phyloP scores from a whole-genome alignment of 345 rosid genomes.

The Brassica carinata region DNA sequence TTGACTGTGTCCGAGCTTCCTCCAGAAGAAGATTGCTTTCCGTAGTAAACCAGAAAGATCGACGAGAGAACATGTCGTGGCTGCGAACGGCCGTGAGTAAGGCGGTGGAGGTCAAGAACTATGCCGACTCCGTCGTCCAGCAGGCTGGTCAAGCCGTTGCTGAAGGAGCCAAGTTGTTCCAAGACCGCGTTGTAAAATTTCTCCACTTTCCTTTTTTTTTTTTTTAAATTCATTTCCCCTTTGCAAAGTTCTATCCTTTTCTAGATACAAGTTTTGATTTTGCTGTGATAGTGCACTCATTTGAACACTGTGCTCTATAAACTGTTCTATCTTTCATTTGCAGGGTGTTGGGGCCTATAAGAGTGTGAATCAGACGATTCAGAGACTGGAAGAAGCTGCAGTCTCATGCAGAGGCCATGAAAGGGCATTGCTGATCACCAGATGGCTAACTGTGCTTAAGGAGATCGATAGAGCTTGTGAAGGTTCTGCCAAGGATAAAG shows the following conservation, averaged over 20 bases:
- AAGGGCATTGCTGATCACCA: constrained; percentile 67
- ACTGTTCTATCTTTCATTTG: background rate
- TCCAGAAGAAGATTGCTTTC: too few relatives aligned
- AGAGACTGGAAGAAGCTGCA: constrained; percentile 88
- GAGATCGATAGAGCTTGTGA: constrained; percentile 55
- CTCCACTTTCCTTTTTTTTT: background rate
- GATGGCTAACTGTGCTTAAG: constrained; percentile 82
- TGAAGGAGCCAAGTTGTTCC: constrained; percentile 94
- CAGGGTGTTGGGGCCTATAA: constrained; percentile 64
- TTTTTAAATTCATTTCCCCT: background rate
- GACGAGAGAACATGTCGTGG: constrained; percentile 44
- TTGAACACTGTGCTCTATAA: background rate
- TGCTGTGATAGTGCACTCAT: background rate
- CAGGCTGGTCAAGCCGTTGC: constrained; percentile 97
- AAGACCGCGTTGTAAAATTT: constrained; percentile 73
- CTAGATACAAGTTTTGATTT: background rate
- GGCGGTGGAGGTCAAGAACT: constrained; percentile 91
- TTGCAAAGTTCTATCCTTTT: background rate
- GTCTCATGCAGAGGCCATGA: constrained; percentile 74
- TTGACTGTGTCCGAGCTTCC: too few relatives aligned
- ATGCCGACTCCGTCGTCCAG: constrained; percentile 93
- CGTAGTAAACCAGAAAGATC: too few relatives aligned
- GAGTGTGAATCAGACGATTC: constrained; percentile 73
- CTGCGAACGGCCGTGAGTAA: constrained; percentile 81
- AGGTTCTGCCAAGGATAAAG: constrained; percentile 49